phyloP scores from a whole-genome alignment of 768 basidiomycete genomes.

The Trametes cingulata region DNA sequence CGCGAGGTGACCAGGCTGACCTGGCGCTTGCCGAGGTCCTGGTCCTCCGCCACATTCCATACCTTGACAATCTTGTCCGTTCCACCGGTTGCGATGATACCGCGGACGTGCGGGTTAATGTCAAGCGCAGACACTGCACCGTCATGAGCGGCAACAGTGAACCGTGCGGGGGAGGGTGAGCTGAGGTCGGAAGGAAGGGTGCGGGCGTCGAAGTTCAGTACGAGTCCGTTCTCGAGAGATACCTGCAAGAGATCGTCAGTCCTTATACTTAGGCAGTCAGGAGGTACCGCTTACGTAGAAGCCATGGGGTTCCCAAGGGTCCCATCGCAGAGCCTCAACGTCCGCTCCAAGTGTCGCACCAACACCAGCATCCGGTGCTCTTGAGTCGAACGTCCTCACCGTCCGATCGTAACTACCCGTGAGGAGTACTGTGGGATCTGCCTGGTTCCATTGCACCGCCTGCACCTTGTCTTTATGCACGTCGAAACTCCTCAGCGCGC shows the following conservation, averaged over 20 bases:
- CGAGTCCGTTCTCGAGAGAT: constrained; percentile 91
- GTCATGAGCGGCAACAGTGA: constrained; percentile 92
- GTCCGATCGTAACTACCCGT: constrained; percentile 95
- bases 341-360: constrained; percentile 88
- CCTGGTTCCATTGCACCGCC: constrained; percentile 92
- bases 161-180: constrained; percentile 66
- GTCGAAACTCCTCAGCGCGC: constrained; percentile 83
- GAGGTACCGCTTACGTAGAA: constrained; percentile 69
- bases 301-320: constrained; percentile 86
- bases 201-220: constrained; percentile 90
- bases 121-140: constrained; percentile 88
- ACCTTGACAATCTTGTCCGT: constrained; percentile 94
- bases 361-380: constrained; percentile 79
- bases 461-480: constrained; percentile 94
- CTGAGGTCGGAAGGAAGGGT: constrained; percentile 72
- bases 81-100: constrained; percentile 92
- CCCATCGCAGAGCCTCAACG: constrained; percentile 93
- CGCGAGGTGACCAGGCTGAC: constrained; percentile 85
- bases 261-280: not conserved
- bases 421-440: constrained; percentile 84
- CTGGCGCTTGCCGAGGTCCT: constrained; percentile 59
- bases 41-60: constrained; percentile 84
- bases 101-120: constrained; percentile 85
- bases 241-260: constrained; percentile 50
- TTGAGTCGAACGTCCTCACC: constrained; percentile 91